A percentile compares a stretch with the other conserved stretches of the same genome.
phyloP scores from a whole-genome alignment of 805 yeast species.

The Hanseniaspora lindneri region DNA sequence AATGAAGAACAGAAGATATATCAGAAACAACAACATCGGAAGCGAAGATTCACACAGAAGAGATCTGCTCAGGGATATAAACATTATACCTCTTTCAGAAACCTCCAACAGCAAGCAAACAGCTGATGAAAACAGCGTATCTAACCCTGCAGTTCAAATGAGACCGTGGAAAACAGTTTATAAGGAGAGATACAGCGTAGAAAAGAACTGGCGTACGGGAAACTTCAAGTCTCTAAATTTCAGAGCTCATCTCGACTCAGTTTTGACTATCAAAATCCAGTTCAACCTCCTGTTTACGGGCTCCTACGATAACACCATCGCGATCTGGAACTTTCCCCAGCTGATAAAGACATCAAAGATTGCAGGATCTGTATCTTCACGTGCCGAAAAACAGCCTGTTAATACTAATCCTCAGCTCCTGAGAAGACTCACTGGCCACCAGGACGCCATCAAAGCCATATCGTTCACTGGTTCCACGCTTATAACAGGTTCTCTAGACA shows the following conservation, averaged over 20 bases:
- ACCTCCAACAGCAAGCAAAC: background rate
- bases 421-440: constrained; percentile 76
- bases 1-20: constrained; percentile 53
- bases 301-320: constrained; percentile 78
- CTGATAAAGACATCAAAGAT: background rate
- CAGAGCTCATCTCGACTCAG: constrained; percentile 76
- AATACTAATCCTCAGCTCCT: constrained; percentile 51
- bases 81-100: constrained; percentile 6
- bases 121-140: background rate
- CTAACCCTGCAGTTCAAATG: constrained; percentile 31
- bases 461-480: constrained; percentile 81
- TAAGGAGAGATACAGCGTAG: constrained; percentile 80
- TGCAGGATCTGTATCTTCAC: background rate
- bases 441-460: constrained; percentile 72
- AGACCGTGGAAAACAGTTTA: constrained; percentile 96
- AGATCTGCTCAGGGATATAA: constrained; percentile 14
- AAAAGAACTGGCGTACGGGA: constrained; percentile 90
- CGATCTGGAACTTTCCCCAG: constrained; percentile 68
- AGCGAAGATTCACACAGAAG: constrained; percentile 3
- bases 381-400: background rate
- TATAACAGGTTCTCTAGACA: constrained; percentile 84
- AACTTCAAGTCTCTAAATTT: constrained; percentile 51
- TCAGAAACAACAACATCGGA: background rate
- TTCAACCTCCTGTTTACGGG: constrained; percentile 78
- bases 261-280: constrained; percentile 76